Evolutionary conservation across 768 basidiomycete species (phyloP).

Genomic region (Suillus plorans): DNA sequence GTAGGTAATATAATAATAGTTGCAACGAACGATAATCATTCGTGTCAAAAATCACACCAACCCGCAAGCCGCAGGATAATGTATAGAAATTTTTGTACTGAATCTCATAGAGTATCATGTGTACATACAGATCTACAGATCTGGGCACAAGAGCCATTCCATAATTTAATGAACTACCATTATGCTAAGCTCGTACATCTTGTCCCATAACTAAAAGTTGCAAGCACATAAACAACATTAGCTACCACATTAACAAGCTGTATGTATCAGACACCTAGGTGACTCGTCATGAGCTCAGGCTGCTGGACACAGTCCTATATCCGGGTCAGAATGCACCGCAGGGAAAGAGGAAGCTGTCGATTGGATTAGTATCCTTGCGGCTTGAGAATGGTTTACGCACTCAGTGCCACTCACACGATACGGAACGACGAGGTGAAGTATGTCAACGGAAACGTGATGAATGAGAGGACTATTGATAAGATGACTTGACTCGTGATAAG

Average conservation of each 20-base stretch:
- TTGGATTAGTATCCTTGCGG: constrained; percentile 11
- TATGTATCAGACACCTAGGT: constrained; percentile 45
- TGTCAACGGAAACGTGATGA: no score
- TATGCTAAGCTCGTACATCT: neutral
- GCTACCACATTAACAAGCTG: constrained; percentile 64
- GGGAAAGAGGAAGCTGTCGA: neutral
- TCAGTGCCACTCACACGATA: no score
- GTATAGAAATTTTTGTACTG: neutral
- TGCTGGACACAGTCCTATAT: constrained; percentile 47
- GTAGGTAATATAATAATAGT: neutral
- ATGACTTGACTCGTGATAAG: no score
- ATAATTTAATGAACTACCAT: neutral
- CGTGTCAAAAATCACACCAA: neutral
- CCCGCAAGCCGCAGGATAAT: neutral
- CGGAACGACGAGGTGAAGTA: no score
- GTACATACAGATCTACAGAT: neutral
- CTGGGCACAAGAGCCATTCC: neutral
- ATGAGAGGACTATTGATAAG: no score
- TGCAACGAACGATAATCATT: neutral
- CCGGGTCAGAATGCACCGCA: constrained; percentile 1
- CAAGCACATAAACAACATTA: constrained; percentile 68
- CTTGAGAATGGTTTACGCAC: constrained; percentile 14
- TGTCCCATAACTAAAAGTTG: constrained; percentile 49
- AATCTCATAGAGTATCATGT: neutral
- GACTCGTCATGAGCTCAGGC: constrained; percentile 41